Conservation (phyloP, 768 basidiomycete species). For the Agrocybe praecox region DNA sequence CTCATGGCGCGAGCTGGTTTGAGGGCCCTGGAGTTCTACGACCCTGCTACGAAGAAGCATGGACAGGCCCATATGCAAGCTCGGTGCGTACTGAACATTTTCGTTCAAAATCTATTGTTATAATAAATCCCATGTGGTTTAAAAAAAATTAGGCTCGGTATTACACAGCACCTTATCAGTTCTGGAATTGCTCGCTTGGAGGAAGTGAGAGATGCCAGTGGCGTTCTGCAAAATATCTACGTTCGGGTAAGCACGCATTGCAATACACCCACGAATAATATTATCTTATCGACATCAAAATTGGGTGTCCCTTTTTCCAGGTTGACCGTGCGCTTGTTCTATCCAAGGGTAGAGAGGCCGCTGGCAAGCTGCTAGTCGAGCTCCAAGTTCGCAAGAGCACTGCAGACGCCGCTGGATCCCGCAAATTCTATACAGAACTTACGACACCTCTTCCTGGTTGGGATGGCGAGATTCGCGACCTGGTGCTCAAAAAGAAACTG, state of each 20-base stretch:
- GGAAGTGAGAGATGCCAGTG: slow-evolving; percentile 59
- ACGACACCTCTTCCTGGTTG: slow-evolving; percentile 74
- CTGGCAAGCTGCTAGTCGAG: slow-evolving; percentile 75
- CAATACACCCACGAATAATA: not conserved
- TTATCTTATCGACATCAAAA: not conserved
- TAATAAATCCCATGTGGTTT: too few species aligned
- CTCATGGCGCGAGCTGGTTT: slow-evolving; percentile 87
- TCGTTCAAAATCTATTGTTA: not conserved
- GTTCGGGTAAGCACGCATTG: slow-evolving; percentile 54
- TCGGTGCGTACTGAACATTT: slow-evolving; percentile 46
- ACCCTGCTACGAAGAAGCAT: slow-evolving; percentile 79
- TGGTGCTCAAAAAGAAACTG: slow-evolving; percentile 80
- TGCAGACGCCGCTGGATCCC: slow-evolving; percentile 81
- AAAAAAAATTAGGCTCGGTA: slow-evolving; percentile 59
- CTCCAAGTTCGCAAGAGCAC: slow-evolving; percentile 87
- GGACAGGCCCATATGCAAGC: slow-evolving; percentile 93
- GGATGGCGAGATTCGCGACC: slow-evolving; percentile 74
- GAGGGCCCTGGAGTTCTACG: slow-evolving; percentile 80
- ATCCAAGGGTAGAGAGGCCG: slow-evolving; percentile 61
- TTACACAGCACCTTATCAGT: slow-evolving; percentile 77
- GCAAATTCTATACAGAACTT: slow-evolving; percentile 75
- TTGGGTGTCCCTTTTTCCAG: slow-evolving; percentile 34
- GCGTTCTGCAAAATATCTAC: slow-evolving; percentile 67
- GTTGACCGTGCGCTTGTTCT: slow-evolving; percentile 75
- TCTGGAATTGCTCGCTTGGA: slow-evolving; percentile 72